A percentile compares a stretch with the other conserved stretches of the same genome.
These are phyloP conservation scores for Ceratobasidium sp. DNA, from an alignment of 1,284 basidiomycete species.

Conservation along the genomic window DNA sequence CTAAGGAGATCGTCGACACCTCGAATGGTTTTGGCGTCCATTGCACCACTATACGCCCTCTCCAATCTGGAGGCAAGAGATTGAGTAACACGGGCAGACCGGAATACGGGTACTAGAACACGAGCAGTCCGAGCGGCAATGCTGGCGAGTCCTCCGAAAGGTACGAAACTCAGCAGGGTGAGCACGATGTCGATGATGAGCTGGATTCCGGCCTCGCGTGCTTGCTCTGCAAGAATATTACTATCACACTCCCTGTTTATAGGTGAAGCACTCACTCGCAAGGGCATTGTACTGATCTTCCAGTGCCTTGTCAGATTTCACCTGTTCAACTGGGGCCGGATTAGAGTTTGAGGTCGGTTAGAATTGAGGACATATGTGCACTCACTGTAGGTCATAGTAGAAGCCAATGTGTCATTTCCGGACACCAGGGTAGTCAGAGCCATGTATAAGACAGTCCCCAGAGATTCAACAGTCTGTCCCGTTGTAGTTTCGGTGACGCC, in stretches of 20 bases:
- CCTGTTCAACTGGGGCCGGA: conserved; percentile 14
- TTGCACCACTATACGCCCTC: conserved; percentile 12
- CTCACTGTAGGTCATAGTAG: conserved; percentile 34
- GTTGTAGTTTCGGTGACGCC: conserved; percentile 5
- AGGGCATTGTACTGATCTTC: conserved; percentile 23
- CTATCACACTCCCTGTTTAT: background rate
- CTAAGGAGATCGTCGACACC: conserved; percentile 22
- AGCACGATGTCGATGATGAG: conserved; percentile 26
- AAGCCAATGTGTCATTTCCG: conserved; percentile 31
- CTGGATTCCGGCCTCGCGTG: conserved; percentile 26
- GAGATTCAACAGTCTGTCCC: conserved; percentile 18
- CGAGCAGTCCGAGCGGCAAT: conserved; percentile 22
- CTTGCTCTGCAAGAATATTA: conserved; percentile 9
- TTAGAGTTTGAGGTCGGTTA: background rate
- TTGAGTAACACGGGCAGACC: conserved; percentile 21
- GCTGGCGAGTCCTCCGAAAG: conserved; percentile 26
- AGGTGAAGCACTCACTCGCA: conserved; percentile 7
- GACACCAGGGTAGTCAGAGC: conserved; percentile 27
- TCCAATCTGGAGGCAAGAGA: conserved; percentile 13
- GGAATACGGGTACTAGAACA: conserved; percentile 15
- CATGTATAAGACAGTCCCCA: background rate
- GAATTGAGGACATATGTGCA: background rate
- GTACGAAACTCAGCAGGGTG: conserved; percentile 28
- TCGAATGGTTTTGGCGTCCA: conserved; percentile 16
- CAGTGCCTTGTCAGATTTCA: conserved; percentile 25